Conservation (phyloP, 2,329 filamentous ascomycete genomes). For the Fusarium sp. region DNA sequence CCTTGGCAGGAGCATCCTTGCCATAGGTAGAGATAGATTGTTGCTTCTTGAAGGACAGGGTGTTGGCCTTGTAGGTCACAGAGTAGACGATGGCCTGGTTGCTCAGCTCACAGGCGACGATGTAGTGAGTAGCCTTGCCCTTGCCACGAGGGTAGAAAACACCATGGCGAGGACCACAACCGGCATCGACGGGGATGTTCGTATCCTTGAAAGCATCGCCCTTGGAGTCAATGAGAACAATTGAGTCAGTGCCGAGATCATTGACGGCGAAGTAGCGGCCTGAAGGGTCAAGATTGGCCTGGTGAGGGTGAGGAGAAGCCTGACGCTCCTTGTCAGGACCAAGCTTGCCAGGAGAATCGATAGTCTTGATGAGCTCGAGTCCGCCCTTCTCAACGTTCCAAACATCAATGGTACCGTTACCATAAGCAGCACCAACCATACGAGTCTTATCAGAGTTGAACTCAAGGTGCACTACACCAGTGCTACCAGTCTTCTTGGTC, state of each 20-base stretch:
- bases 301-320: conserved; percentile 56
- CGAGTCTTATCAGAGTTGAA: conserved; percentile 58
- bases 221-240: conserved; percentile 58
- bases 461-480: conserved; percentile 60
- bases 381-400: conserved; percentile 56
- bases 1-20: conserved; percentile 48
- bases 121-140: conserved; percentile 56
- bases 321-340: conserved; percentile 52
- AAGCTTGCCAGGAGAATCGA: conserved; percentile 49
- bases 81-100: conserved; percentile 58
- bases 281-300: conserved; percentile 60
- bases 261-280: conserved; percentile 62
- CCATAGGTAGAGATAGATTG: conserved; percentile 58
- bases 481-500: conserved; percentile 50
- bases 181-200: conserved; percentile 48
- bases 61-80: conserved; percentile 52
- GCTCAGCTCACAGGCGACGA: conserved; percentile 59
- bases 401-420: conserved; percentile 56
- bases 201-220: conserved; percentile 53
- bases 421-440: conserved; percentile 59
- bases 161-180: conserved; percentile 63
- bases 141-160: conserved; percentile 56
- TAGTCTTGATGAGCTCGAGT: conserved; percentile 53
- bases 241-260: conserved; percentile 61
- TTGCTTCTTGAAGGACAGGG: conserved; percentile 50